phyloP scores from a whole-genome alignment of 1,284 basidiomycete species.

The Phylloboletellus chloephorus region DNA sequence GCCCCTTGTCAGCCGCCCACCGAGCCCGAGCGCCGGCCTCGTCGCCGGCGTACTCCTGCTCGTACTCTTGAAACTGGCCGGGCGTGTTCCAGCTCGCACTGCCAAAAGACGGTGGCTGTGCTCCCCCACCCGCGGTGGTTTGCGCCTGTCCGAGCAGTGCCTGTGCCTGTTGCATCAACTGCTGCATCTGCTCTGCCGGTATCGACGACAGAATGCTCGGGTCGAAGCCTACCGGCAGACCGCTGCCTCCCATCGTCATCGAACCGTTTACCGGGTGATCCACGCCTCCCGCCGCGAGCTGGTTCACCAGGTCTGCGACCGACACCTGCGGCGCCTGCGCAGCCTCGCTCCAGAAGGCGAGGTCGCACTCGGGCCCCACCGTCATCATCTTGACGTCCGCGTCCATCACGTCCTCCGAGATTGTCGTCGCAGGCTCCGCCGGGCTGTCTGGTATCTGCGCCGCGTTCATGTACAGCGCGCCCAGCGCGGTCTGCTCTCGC shows the following conservation, averaged over 20 bases:
- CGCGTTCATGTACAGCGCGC: conserved; percentile 63
- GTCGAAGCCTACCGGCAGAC: conserved; percentile 29
- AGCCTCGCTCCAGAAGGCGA: conserved; percentile 52
- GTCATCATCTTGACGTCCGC: conserved; percentile 58
- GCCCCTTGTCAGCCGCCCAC: conserved; percentile 38
- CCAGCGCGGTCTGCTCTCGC: conserved; percentile 70
- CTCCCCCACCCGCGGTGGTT: conserved; percentile 16
- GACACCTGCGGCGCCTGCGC: conserved; percentile 38
- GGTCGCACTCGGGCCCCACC: conserved; percentile 61
- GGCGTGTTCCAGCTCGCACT: conserved; percentile 25
- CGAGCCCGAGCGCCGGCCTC: conserved; percentile 37
- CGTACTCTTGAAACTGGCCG: conserved; percentile 34
- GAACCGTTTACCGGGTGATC: conserved; percentile 24
- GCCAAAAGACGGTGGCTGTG: conserved; percentile 24
- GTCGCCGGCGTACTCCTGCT: conserved; percentile 30
- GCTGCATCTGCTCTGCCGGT: conserved; percentile 56
- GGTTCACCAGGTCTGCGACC: conserved; percentile 65
- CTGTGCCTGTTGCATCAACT: conserved; percentile 53
- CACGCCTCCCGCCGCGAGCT: conserved; percentile 46
- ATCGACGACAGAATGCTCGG: conserved; percentile 37
- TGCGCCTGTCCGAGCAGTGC: conserved; percentile 28
- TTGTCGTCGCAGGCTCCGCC: conserved; percentile 55
- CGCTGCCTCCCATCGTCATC: conserved; percentile 3
- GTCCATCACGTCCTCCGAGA: conserved; percentile 66
- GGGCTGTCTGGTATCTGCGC: conserved; percentile 71